A percentile compares a stretch with the other conserved stretches of the same genome.
Conservation (phyloP, 2,329 filamentous ascomycete species). For the Proliferodiscus dingleyae region DNA sequence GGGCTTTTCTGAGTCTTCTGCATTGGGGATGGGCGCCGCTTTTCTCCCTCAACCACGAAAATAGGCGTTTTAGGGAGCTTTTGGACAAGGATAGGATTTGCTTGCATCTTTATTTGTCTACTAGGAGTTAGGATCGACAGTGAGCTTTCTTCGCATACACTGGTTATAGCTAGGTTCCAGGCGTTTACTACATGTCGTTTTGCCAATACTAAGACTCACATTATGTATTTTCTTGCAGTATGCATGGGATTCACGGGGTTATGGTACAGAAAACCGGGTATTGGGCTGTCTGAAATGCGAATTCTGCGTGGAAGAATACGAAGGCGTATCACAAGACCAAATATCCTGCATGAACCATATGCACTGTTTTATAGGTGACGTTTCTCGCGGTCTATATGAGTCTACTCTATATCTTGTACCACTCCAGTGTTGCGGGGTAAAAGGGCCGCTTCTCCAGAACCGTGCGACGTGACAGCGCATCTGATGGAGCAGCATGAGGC, state of each 20-base stretch:
- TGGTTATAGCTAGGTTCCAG: conserved; percentile 1
- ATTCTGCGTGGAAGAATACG: neutral
- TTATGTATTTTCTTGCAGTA: conserved; percentile 6
- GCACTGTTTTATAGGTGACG: neutral
- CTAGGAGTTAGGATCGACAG: conserved; percentile 1
- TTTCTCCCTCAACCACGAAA: too few species aligned
- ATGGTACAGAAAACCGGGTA: conserved; percentile 1
- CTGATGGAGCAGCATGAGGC: conserved; percentile 9
- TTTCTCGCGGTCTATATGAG: conserved; percentile 6
- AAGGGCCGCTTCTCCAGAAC: conserved; percentile 6
- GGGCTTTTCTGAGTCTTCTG: too few species aligned
- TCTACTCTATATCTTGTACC: conserved; percentile 1
- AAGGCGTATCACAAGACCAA: conserved; percentile 6
- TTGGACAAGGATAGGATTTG: neutral
- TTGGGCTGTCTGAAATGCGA: conserved; percentile 3
- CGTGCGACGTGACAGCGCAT: conserved; percentile 12
- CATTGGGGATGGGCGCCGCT: too few species aligned
- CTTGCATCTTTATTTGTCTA: neutral
- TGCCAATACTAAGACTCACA: neutral
- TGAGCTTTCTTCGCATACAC: neutral
- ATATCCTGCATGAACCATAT: conserved; percentile 2
- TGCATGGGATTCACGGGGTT: neutral
- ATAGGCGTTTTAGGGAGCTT: too few species aligned
- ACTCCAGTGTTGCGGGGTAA: conserved; percentile 11
- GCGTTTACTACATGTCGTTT: conserved; percentile 5